These are phyloP conservation scores for Leptomonas pyrrhocoris DNA, from an alignment of 208 protist species.

Conservation along the genomic window DNA sequence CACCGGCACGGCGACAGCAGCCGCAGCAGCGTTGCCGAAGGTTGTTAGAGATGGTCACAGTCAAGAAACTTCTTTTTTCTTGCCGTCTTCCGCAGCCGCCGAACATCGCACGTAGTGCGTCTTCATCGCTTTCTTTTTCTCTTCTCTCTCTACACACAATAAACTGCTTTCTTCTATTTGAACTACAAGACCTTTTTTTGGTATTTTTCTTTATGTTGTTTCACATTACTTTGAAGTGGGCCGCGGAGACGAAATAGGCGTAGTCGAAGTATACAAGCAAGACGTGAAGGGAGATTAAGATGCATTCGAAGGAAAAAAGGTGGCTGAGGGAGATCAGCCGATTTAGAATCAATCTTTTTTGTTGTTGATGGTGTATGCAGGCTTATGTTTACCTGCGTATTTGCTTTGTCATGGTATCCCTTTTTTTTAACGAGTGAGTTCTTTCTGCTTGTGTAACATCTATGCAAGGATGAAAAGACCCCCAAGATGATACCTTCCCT, in stretches of 20 bases:
- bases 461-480: not conserved
- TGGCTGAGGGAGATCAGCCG: not conserved
- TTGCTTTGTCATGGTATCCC: not conserved
- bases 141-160: not conserved
- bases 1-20: no score
- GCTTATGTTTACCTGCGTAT: not conserved
- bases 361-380: not conserved
- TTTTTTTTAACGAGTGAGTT: not conserved
- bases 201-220: not conserved
- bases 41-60: no score
- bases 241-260: no score
- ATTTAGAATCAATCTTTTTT: not conserved
- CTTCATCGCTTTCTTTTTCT: conserved; percentile 5
- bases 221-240: not conserved
- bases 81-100: no score
- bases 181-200: not conserved
- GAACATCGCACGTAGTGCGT: no score
- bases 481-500: not conserved
- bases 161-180: not conserved
- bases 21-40: no score
- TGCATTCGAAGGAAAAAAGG: not conserved
- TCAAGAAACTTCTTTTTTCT: no score
- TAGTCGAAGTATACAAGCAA: no score
- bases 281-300: no score
- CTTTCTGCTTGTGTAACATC: not conserved